Base-by-base conservation (phyloP, 805 yeast species). In the Citeromyces matritensis region DNA sequence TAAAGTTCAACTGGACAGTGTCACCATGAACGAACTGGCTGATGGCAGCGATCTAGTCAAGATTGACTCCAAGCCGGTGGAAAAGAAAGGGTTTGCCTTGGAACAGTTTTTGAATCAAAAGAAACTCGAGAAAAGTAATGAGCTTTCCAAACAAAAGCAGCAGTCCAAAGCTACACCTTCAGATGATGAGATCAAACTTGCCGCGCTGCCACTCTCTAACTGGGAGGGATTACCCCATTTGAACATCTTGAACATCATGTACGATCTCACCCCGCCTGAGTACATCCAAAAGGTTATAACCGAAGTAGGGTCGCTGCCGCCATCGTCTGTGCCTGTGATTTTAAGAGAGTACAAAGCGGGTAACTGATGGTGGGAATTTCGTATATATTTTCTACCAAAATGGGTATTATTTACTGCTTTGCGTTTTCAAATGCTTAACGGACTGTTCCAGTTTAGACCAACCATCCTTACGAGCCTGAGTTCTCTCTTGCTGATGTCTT, bases 301-400 rank as follows among this genome's bases (percentile, higher is more conserved):
- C 2, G 98, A 91, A 53, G 73, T 88, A 40, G 98, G 98, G 19
- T 83, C 94, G 3, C 64, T 91, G 42, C 98, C 98, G 8, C 95
- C 98, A 27, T 80, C 94, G n/a, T 84, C 97, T 2, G 97, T 91
- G 35, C 98, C 98, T 17, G 97, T 91, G 30, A 83, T 91, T 38
- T 60, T 91, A 44, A 72, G 97, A 56, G 98, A 91, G 54, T 91
- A 88, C 54, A 83, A 84, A 53, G 46, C 51, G 33, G 38, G n/a
- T 13, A 15, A 19, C 12, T 15, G 28, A 7, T n/a, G 32, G 21
- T n/a, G 30, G 6, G 12, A 26, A 13, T 23, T 19, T 9, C 13
- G 13, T 11, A 13, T 13, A 27, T 11, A 4, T n/a, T 27, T 11
- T 9, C 15, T 27, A 15, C 23, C 15, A 14, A 26, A 26, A 30